Percentiles rank a stretch among this genome's conserved stretches.
Evolutionary conservation across 2,329 filamentous ascomycete species (phyloP).

Genomic region (Botrytis paeoniae): DNA sequence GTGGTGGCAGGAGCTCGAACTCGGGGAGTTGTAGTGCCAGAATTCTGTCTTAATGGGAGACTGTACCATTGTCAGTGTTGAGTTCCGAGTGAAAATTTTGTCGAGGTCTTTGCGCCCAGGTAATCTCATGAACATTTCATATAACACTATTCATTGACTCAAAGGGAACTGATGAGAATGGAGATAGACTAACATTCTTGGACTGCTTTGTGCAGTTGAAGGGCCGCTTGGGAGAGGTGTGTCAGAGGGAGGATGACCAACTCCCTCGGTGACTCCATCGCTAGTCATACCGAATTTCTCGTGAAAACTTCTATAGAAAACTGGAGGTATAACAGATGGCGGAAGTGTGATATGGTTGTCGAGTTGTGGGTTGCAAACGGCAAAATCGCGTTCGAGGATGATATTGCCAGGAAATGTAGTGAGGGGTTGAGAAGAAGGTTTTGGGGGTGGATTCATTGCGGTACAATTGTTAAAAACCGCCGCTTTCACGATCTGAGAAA

Average conservation of each 20-base stretch:
- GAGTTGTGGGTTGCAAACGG: constrained; percentile 12
- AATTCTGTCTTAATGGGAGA: constrained; percentile 68
- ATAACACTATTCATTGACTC: not conserved
- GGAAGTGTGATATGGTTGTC: constrained; percentile 12
- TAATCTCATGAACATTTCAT: not conserved
- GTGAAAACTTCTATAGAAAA: not conserved
- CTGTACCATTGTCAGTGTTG: constrained; percentile 42
- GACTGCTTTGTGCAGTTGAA: constrained; percentile 36
- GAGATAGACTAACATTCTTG: constrained; percentile 34
- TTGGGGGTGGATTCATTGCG: constrained; percentile 5
- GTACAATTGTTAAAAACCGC: constrained; percentile 16
- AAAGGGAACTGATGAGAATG: not conserved
- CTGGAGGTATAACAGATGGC: constrained; percentile 1
- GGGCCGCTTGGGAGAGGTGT: constrained; percentile 30
- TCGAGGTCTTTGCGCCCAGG: constrained; percentile 4
- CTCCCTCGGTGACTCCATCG: constrained; percentile 18
- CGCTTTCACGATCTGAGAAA: constrained; percentile 15
- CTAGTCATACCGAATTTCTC: constrained; percentile 12
- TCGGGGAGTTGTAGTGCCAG: constrained; percentile 72
- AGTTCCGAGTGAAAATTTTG: not conserved
- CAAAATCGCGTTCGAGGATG: constrained; percentile 14
- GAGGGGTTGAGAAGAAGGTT: constrained; percentile 16
- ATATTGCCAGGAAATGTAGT: not conserved
- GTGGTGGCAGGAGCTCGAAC: constrained; percentile 84
- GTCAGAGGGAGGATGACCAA: constrained; percentile 27